A percentile compares a stretch with the other conserved stretches of the same genome.
phyloP scores from a whole-genome alignment of 257 asterid species.

The Coffea canephora region DNA sequence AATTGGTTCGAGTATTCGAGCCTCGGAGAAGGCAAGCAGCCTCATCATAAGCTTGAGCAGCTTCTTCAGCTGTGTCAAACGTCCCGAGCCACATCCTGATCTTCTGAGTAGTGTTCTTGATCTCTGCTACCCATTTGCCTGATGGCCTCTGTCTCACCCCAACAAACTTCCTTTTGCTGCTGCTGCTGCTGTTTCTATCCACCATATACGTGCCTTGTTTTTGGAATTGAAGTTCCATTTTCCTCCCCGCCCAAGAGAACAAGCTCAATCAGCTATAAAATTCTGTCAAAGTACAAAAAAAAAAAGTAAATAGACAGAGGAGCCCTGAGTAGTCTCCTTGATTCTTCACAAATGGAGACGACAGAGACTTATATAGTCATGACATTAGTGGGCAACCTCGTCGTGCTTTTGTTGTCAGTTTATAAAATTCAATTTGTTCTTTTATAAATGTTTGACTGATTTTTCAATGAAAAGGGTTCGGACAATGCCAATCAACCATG shows the following conservation, averaged over 20 bases:
- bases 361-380: slow-evolving; percentile 36
- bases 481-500: slow-evolving; percentile 26
- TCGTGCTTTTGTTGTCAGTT: slow-evolving; percentile 38
- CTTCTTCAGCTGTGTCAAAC: slow-evolving; percentile 84
- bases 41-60: slow-evolving; percentile 83
- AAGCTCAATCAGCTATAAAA: background rate
- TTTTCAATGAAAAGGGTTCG: slow-evolving; percentile 37
- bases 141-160: slow-evolving; percentile 91
- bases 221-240: slow-evolving; percentile 53
- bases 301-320: slow-evolving; percentile 6
- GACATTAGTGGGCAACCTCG: slow-evolving; percentile 23
- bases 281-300: background rate
- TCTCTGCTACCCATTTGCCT: slow-evolving; percentile 89
- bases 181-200: slow-evolving; percentile 26
- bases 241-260: background rate
- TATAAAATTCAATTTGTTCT: slow-evolving; percentile 18
- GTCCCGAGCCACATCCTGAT: slow-evolving; percentile 92
- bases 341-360: slow-evolving; percentile 25
- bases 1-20: slow-evolving; percentile 69
- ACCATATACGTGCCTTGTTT: slow-evolving; percentile 13
- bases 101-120: slow-evolving; percentile 88
- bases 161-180: slow-evolving; percentile 53
- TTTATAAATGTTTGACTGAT: slow-evolving; percentile 42
- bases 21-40: slow-evolving; percentile 88
- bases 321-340: slow-evolving; percentile 10